Evolutionary conservation across 768 basidiomycete species (phyloP).

Genomic region (Mycena leptocephala): DNA sequence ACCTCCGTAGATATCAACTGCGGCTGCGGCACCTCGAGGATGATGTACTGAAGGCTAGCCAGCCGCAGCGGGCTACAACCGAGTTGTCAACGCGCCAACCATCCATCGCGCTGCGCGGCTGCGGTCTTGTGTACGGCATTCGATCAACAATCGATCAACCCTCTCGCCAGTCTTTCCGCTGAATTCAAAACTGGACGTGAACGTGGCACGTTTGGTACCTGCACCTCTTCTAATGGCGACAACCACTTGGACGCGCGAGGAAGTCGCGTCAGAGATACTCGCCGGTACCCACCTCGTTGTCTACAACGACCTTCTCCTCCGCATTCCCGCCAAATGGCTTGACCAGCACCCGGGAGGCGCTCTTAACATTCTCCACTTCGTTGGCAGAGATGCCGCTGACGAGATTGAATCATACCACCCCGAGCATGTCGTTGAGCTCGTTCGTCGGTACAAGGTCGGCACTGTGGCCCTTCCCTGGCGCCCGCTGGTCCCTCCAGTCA

Average conservation of each 20-base stretch:
- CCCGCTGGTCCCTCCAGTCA: slow-evolving; percentile 90
- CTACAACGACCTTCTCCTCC: slow-evolving; percentile 74
- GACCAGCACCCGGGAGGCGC: slow-evolving; percentile 90
- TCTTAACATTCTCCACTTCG: slow-evolving; percentile 93
- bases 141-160: too few relatives aligned
- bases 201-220: too few relatives aligned
- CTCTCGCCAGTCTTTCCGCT: too few relatives aligned
- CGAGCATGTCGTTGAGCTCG: slow-evolving; percentile 67
- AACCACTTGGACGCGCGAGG: slow-evolving; percentile 53
- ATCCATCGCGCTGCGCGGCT: too few relatives aligned
- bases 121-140: too few relatives aligned
- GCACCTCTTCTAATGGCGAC: too few relatives aligned
- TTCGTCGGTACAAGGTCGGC: slow-evolving; percentile 82
- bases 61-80: too few relatives aligned
- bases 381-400: slow-evolving; percentile 95
- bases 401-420: slow-evolving; percentile 96
- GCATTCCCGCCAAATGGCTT: slow-evolving; percentile 85
- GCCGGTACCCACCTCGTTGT: slow-evolving; percentile 85
- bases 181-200: too few relatives aligned
- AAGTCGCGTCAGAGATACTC: slow-evolving; percentile 81
- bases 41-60: too few relatives aligned
- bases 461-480: slow-evolving; percentile 81
- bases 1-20: too few relatives aligned
- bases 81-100: too few relatives aligned
- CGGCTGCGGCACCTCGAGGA: too few relatives aligned